A percentile compares a stretch with the other conserved stretches of the same genome.
These are phyloP conservation scores for Fusarium beomiforme DNA, from an alignment of 2,329 filamentous ascomycete genomes.

Conservation along the genomic window DNA sequence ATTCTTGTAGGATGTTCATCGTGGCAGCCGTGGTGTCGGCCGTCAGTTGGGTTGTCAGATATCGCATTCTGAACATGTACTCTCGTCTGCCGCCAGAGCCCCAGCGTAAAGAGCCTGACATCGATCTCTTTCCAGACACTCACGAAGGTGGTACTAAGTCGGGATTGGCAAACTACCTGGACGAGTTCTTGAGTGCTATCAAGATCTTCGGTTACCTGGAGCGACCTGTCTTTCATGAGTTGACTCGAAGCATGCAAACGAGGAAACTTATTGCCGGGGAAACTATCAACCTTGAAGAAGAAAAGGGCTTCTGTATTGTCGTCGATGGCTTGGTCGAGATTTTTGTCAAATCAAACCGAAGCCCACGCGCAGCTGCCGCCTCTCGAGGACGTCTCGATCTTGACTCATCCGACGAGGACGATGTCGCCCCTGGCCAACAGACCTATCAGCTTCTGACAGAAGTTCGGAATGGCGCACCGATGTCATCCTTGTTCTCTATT, in stretches of 20 bases:
- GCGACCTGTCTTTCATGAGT: slow-evolving; percentile 94
- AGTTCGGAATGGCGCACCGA: slow-evolving; percentile 96
- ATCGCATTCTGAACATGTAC: slow-evolving; percentile 97
- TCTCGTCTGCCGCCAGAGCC: slow-evolving; percentile 91
- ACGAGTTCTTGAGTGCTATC: slow-evolving; percentile 98
- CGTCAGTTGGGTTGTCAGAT: slow-evolving; percentile 91
- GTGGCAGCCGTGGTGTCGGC: slow-evolving; percentile 81
- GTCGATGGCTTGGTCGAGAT: slow-evolving; percentile 97
- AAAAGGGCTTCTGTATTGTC: slow-evolving; percentile 97
- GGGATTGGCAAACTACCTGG: slow-evolving; percentile 93
- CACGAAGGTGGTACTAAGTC: slow-evolving; percentile 91
- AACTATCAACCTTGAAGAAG: slow-evolving; percentile 93
- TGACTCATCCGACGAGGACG: slow-evolving; percentile 72
- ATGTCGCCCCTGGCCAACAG: slow-evolving; percentile 73
- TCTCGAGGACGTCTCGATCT: slow-evolving; percentile 39
- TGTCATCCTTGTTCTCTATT: slow-evolving; percentile 98
- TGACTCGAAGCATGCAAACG: slow-evolving; percentile 98
- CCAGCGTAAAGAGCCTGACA: slow-evolving; percentile 92
- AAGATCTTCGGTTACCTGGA: slow-evolving; percentile 99
- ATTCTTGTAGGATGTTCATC: slow-evolving; percentile 73
- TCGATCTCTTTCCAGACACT: slow-evolving; percentile 93
- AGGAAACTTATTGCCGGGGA: slow-evolving; percentile 95
- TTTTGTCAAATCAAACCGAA: slow-evolving; percentile 88
- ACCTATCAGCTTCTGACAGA: slow-evolving; percentile 96
- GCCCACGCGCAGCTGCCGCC: slow-evolving; percentile 51